Percentiles rank a stretch among this genome's conserved stretches.
Evolutionary conservation across 2,329 filamentous ascomycete species (phyloP).

Genomic region (Bipolaris bicolor): DNA sequence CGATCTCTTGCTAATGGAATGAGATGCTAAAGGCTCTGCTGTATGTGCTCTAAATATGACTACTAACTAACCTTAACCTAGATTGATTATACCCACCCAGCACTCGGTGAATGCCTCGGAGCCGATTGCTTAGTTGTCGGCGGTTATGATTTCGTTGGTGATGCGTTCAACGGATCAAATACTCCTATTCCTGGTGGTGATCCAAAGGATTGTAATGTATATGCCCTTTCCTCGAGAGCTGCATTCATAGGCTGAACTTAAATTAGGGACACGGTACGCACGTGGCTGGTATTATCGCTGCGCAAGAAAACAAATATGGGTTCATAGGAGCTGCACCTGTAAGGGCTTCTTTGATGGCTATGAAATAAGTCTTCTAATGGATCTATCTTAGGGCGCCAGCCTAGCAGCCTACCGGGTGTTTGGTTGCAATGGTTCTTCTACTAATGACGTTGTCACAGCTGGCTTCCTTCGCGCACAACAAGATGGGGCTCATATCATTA

Average conservation of each 20-base stretch:
- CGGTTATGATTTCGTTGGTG: background rate
- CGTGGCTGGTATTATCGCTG: background rate
- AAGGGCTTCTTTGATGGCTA: too few relatives aligned
- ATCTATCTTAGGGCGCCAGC: background rate
- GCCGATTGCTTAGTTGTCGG: background rate
- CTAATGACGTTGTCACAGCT: background rate
- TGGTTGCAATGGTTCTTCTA: too few relatives aligned
- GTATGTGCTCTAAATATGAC: background rate
- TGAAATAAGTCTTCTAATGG: too few relatives aligned
- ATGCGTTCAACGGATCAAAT: background rate
- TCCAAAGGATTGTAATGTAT: background rate
- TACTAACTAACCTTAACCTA: background rate
- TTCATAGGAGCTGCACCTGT: background rate
- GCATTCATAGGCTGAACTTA: too few relatives aligned
- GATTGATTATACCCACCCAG: background rate
- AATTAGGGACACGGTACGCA: background rate
- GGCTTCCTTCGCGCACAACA: background rate
- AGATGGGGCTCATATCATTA: constrained; percentile 2
- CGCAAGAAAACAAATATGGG: background rate
- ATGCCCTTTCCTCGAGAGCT: too few relatives aligned
- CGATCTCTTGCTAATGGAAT: too few relatives aligned
- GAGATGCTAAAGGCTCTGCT: too few relatives aligned
- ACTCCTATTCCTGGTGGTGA: background rate
- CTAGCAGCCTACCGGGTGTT: background rate
- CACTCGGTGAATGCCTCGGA: background rate